phyloP scores from a whole-genome alignment of 768 basidiomycete species.

The Pleurotus platypus region DNA sequence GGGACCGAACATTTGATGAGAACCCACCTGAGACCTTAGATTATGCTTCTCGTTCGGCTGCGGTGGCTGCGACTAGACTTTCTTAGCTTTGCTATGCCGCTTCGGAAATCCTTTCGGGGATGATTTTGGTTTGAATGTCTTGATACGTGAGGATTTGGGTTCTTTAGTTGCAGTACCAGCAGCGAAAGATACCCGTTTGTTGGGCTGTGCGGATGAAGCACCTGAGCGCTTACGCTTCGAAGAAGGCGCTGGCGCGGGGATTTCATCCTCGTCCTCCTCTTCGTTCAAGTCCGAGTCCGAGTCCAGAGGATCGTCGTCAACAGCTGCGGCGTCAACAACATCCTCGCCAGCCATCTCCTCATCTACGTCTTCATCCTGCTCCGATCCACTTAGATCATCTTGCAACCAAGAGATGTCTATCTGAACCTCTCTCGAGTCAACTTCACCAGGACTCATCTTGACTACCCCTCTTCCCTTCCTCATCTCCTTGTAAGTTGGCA shows the following conservation, averaged over 20 bases:
- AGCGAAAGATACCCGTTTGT: conserved; percentile 56
- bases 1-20: no score
- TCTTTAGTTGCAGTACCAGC: conserved; percentile 19
- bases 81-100: background rate
- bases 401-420: conserved; percentile 41
- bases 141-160: conserved; percentile 13
- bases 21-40: no score
- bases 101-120: background rate
- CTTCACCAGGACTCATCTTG: conserved; percentile 33
- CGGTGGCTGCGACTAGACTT: no score
- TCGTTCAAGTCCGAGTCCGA: conserved; percentile 18
- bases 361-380: conserved; percentile 30
- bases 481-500: conserved; percentile 63
- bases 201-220: conserved; percentile 23
- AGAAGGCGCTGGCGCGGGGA: conserved; percentile 21
- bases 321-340: conserved; percentile 30
- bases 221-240: conserved; percentile 43
- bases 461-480: conserved; percentile 61
- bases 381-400: conserved; percentile 34
- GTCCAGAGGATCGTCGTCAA: conserved; percentile 27
- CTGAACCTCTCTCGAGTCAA: conserved; percentile 35
- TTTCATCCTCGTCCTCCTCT: conserved; percentile 25
- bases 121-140: background rate
- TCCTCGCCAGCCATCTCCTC: conserved; percentile 30
- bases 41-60: background rate